Evolutionary conservation across 2,329 filamentous ascomycete genomes (phyloP).

Genomic region (Trichoderma lentiforme): DNA sequence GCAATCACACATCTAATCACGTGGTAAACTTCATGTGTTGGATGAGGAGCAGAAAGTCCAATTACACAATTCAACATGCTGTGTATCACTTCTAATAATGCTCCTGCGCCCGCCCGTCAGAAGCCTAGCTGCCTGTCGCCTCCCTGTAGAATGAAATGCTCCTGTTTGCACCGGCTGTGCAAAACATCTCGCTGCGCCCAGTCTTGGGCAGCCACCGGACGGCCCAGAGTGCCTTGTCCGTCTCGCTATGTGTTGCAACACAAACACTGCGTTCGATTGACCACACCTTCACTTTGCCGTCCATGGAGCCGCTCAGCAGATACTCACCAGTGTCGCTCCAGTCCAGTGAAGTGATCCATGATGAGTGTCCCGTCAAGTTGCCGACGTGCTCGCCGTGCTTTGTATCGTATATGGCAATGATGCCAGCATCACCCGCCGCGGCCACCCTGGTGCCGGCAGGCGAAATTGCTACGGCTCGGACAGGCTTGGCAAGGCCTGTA

Average conservation of each 20-base stretch:
- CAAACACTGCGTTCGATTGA: conserved; percentile 78
- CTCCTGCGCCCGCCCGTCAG: background rate
- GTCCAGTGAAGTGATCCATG: conserved; percentile 88
- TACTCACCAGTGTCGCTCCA: conserved; percentile 95
- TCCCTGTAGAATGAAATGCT: conserved; percentile 82
- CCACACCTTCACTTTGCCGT: conserved; percentile 96
- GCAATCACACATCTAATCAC: conserved; percentile 11
- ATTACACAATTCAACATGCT: background rate
- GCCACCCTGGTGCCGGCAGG: conserved; percentile 81
- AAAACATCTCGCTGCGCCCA: conserved; percentile 67
- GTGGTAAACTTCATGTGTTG: background rate
- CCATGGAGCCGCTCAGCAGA: conserved; percentile 80
- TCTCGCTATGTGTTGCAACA: conserved; percentile 91
- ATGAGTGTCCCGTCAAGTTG: conserved; percentile 72
- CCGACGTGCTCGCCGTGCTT: conserved; percentile 88
- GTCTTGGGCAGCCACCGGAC: conserved; percentile 80
- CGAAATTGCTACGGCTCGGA: conserved; percentile 83
- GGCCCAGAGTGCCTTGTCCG: conserved; percentile 78
- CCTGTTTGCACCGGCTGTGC: conserved; percentile 71
- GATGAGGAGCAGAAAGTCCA: background rate
- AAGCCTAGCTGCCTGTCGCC: conserved; percentile 62
- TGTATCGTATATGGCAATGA: conserved; percentile 91
- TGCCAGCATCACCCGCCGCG: conserved; percentile 81
- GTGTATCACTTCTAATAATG: background rate
- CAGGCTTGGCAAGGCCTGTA: conserved; percentile 76